These are phyloP conservation scores for Haemoproteus tartakovskyi DNA, from an alignment of 169 alveolate species.

Conservation along the genomic window DNA sequence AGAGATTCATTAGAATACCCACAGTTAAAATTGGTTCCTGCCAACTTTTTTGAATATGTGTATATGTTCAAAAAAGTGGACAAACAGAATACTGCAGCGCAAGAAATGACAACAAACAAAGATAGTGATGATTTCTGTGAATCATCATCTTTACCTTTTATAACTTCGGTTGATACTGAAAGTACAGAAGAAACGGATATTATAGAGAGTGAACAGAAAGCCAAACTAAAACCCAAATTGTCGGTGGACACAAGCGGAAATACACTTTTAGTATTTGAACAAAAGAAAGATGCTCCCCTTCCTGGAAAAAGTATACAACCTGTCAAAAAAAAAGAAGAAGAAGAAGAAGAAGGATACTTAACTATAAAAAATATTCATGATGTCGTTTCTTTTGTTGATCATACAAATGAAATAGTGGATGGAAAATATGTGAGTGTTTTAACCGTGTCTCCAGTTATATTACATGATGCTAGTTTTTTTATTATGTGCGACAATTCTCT, in stretches of 20 bases:
- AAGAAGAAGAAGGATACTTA: constrained; percentile 5
- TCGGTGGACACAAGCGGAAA: no score
- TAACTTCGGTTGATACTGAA: not conserved
- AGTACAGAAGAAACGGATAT: not conserved
- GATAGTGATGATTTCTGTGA: no score
- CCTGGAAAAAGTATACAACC: not conserved
- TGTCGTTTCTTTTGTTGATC: constrained; percentile 22
- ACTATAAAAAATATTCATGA: constrained; percentile 22
- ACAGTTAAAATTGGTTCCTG: constrained; percentile 51
- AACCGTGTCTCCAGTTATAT: constrained; percentile 25
- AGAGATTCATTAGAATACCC: constrained; percentile 14
- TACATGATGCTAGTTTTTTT: constrained; percentile 33
- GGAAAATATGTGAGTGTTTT: constrained; percentile 4
- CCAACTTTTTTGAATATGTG: constrained; percentile 56
- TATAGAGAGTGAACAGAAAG: not conserved
- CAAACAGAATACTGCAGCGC: not conserved
- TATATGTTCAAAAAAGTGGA: not conserved
- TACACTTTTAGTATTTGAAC: no score
- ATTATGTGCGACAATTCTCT: constrained; percentile 37
- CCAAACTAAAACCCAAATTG: no score
- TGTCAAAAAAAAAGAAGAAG: not conserved
- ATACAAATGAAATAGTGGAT: constrained; percentile 19
- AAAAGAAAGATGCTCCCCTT: no score
- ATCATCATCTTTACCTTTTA: no score
- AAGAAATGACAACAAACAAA: constrained; percentile 3